Conservation (phyloP, 2,329 filamentous ascomycete species). For the Endocalyx cinctus region DNA sequence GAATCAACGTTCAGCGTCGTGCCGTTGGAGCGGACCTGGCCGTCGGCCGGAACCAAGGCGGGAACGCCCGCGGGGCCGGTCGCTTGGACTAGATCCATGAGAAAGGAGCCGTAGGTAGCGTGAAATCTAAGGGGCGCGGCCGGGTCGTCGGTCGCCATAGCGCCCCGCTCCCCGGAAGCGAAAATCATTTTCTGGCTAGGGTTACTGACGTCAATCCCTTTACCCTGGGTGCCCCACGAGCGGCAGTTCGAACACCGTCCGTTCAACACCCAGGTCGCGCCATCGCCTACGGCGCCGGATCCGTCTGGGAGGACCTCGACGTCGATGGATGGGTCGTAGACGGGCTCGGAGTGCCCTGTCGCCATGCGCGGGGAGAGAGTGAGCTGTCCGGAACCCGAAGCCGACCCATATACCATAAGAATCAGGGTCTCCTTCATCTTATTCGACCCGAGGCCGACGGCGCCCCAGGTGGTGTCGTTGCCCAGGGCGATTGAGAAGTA, state of each 20-base stretch:
- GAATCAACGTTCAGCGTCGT: conserved; percentile 22
- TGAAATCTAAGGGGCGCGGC: conserved; percentile 48
- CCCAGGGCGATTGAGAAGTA: conserved; percentile 52
- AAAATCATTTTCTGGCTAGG: conserved; percentile 48
- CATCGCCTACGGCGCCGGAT: conserved; percentile 43
- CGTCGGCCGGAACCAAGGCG: conserved; percentile 33
- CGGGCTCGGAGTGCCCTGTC: conserved; percentile 48
- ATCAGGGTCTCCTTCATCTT: conserved; percentile 50
- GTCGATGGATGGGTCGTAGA: conserved; percentile 38
- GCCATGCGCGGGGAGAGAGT: conserved; percentile 53
- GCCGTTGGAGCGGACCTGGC: conserved; percentile 22
- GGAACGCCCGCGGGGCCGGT: conserved; percentile 40
- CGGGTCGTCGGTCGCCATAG: conserved; percentile 36
- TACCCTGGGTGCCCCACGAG: conserved; percentile 34
- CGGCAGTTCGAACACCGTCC: conserved; percentile 51
- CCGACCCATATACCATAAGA: conserved; percentile 53
- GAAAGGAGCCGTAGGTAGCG: conserved; percentile 48
- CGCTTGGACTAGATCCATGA: conserved; percentile 50
- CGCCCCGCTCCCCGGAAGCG: conserved; percentile 47
- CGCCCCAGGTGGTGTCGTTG: conserved; percentile 44
- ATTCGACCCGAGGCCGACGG: conserved; percentile 48
- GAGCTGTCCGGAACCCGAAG: conserved; percentile 38
- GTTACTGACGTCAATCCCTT: conserved; percentile 47
- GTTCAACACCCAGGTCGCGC: conserved; percentile 42
- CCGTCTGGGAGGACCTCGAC: conserved; percentile 40